Evolutionary conservation across 192 early-diverging fungal genomes (phyloP), one percentile per base, ranked within the genome.

Genomic region (Pilobolus umbonatus): DNA sequence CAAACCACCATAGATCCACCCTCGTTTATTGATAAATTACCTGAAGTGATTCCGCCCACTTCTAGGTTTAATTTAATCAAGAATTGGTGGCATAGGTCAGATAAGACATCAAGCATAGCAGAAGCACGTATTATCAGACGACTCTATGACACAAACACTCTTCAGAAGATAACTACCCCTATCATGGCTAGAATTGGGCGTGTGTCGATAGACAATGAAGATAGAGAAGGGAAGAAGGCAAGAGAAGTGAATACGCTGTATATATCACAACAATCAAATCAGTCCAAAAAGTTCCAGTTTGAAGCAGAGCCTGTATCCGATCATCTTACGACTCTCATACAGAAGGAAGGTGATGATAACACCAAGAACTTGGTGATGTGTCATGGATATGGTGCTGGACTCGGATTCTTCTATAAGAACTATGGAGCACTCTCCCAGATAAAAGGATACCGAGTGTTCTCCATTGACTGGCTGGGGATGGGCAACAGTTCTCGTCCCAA

Each of bases 381-480:
- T 45, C 90, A 93, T 68, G 90, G 90, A 5, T 93, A 85, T 61
- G 90, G 90, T 17, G 85, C 84, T 28, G 90, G 52, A 7, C 60
- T 92, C 4, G 90, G 86, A 0, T 90, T 92, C 62, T 92, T 88
- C 60, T 88, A 85, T 46, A 54, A 35, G 38, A 54, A 54, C 8
- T 54, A 54, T 38, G 19, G 22, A 36, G 31, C 22, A 38, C 56
- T 89, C 0, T 65, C 64, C 22, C 71, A 78, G 45, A 66, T 79
- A 15, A 75, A 75, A 11, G 80, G 78, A 7, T 83, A 74, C 30
- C 75, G 79, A 29, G 69, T 88, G 21, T 86, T 85, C 61, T 76
- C 85, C 15, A 75, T 89, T 36, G 68, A 98, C 80, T 98, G 95
- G 95, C 76, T 98, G 1, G 93, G 95, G n/a, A 95, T 92, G 91